Evolutionary conservation across 164 flowering plant genomes (phyloP).

Genomic region (Umbilicus rupestris): DNA sequence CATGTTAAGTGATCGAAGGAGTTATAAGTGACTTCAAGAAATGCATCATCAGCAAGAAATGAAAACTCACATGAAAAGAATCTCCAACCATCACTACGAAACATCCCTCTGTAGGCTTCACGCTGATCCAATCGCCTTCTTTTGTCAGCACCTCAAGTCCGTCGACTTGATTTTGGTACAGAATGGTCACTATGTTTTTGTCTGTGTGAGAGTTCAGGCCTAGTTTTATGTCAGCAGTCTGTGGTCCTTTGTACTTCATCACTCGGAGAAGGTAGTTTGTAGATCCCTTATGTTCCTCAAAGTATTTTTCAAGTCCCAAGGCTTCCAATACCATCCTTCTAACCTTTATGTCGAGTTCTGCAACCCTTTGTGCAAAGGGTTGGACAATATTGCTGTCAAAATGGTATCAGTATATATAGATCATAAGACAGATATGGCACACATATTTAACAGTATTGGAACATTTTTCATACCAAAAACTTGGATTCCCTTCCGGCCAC

Average conservation of each 20-base stretch:
- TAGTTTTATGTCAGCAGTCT: conserved; percentile 25
- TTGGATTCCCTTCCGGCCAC: conserved; percentile 51
- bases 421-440: background rate
- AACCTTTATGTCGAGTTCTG: conserved; percentile 34
- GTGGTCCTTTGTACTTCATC: conserved; percentile 43
- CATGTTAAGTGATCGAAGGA: no score
- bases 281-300: conserved; percentile 36
- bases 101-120: conserved; percentile 25
- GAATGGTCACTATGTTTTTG: conserved; percentile 42
- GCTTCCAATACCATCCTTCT: conserved; percentile 55
- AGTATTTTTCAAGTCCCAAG: conserved; percentile 42
- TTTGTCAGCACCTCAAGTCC: conserved; percentile 44
- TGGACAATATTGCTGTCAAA: conserved; percentile 28
- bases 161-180: conserved; percentile 41
- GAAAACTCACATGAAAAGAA: conserved; percentile 30
- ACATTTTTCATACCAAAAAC: conserved; percentile 30
- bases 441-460: no score
- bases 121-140: conserved; percentile 43
- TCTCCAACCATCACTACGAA: conserved; percentile 58
- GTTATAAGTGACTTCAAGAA: no score
- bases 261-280: conserved; percentile 43
- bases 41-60: background rate
- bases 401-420: background rate
- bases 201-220: conserved; percentile 45
- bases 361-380: conserved; percentile 25